Base-by-base conservation (phyloP, 1,139 yeast species). In the Citeromyces hawaiiensis region DNA sequence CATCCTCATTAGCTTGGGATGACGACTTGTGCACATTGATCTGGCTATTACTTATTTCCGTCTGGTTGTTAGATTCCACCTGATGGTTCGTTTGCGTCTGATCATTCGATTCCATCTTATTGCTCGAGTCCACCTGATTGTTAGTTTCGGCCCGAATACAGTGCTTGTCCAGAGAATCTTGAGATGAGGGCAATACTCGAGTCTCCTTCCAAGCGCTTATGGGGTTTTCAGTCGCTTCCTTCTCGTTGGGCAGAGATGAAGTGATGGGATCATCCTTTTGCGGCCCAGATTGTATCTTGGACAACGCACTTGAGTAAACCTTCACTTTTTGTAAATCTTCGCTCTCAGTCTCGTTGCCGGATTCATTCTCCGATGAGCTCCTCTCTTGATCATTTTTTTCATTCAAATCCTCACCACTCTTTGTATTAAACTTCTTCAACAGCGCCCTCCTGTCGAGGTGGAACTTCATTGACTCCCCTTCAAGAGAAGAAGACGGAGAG, bases 101-200 rank as follows among this genome's bases (percentile, higher is more conserved):
- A n/a, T n/a, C n/a, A n/a, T n/a, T n/a, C n/a, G n/a, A n/a, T n/a
- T n/a, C n/a, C n/a, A n/a, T n/a, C n/a, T n/a, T 16, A 7, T 13
- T 7, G 17, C 34, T 30, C 17, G 16, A 3, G 4, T 30, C 34
- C 17, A 10, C 9, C 32, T 29, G 32, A 29, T 19, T 11, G 27
- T 11, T 23, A 16, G 34, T 13, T 30, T 30, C 34, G 10, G 17
- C 10, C 16, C 10, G 34, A 30, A 30, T n/a, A 30, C 7, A 30
- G 17, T 30, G 34, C 34, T 30, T 30, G 16, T 30, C 34, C 8
- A 30, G 34, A 30, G 34, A 30, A 30, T 30, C 34, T n/a, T 30
- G 34, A 30, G 34, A 30, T 9, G 34, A 30, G 17, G 34, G 34
- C 7, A 30, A 7, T 3, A 16, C 16, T 30, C 34, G 15, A 16